Evolutionary conservation across 2,329 filamentous ascomycete species (phyloP), one percentile per base, ranked within the genome.

Genomic region (Aspergillus flavus): DNA sequence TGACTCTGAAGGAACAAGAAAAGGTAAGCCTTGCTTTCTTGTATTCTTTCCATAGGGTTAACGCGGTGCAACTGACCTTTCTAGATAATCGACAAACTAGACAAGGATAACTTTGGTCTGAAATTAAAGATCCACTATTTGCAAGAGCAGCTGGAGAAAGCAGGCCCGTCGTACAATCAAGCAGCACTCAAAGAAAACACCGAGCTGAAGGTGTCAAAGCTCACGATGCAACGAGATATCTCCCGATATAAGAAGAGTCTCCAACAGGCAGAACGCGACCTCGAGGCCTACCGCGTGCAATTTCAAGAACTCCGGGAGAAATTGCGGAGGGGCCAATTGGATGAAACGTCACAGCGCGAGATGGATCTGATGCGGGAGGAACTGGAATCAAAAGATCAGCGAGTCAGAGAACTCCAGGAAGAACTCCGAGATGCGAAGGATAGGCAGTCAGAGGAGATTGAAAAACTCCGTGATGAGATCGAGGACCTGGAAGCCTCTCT

Each of bases 101-200:
- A 97, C 75, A 99, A 99, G 82, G 95, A 98, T 75, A 99, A 99
- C 75, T 99, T 98, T 75, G 93, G 93, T 28, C 84, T 99, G 59
- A 98, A 98, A 79, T 86, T 98, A 70, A 97, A 97, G 78, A 97
- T 98, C 59, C 93, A 98, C 78, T 99, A 96, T 76, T 85, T 99
- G 61, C 93, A 99, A 76, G 93, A 98, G 70, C 92, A 92, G 16
- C 81, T 99, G 57, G 87, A 90, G 59, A 97, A 96, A 76, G 88
- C 91, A 60, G 94, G 94, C 0, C 93, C 92, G 9, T 93, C 94
- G 61, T 95, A 94, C 81, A 96, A 94, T 72, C 91, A 96, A 76
- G 88, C 89, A 34, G 93, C 94, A 4, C 82, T 99, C 32, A 93
- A 92, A 75, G 95, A 99, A 79, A 99, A 99, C 75, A 96, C 95